Evolutionary conservation across 148 eudicot species (phyloP).

Genomic region (Bassia scoparia): DNA sequence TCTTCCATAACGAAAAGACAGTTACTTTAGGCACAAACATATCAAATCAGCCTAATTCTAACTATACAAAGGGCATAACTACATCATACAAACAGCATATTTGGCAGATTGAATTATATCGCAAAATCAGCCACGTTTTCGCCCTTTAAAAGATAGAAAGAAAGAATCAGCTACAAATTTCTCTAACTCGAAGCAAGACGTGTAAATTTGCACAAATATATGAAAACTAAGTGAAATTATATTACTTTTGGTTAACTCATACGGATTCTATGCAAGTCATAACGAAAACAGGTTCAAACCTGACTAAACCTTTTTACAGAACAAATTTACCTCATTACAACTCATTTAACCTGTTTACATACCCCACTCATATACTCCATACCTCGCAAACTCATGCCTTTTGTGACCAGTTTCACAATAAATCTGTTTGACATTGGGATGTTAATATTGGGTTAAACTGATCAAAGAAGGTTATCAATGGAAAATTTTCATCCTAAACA

Average conservation of each 20-base stretch:
- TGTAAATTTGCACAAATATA: not conserved
- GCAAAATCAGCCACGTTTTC: not conserved
- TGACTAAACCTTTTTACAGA: too few relatives aligned
- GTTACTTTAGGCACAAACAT: conserved; percentile 7
- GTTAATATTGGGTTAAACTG: too few relatives aligned
- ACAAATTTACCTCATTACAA: too few relatives aligned
- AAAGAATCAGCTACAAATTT: not conserved
- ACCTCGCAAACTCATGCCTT: too few relatives aligned
- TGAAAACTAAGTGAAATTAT: not conserved
- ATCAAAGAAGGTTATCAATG: not conserved
- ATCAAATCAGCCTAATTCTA: conserved; percentile 14
- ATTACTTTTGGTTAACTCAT: too few relatives aligned
- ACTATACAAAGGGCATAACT: not conserved
- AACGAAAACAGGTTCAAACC: too few relatives aligned
- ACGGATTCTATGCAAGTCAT: too few relatives aligned
- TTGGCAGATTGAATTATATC: conserved; percentile 8
- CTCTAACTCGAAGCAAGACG: not conserved
- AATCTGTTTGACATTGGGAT: not conserved
- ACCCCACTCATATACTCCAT: too few relatives aligned
- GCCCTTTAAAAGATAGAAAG: not conserved
- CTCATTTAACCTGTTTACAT: too few relatives aligned
- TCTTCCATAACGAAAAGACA: not conserved
- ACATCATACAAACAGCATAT: not conserved
- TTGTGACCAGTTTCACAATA: too few relatives aligned
- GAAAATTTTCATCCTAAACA: not conserved